phyloP scores from a whole-genome alignment of 257 asterid genomes.

The Anisodus acutangulus region DNA sequence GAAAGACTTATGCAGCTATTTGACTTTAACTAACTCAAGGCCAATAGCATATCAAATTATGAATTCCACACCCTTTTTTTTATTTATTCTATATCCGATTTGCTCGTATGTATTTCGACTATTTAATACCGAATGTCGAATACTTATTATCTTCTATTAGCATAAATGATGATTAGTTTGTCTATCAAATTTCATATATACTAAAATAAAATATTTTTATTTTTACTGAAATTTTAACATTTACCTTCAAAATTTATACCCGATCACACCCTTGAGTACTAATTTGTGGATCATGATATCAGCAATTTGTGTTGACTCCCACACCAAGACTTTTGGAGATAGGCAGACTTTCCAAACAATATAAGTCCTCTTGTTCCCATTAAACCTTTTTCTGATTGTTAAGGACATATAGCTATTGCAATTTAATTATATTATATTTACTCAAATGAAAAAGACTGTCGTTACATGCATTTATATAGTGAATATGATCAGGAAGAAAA shows the following conservation, averaged over 20 bases:
- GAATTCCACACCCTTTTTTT: neutral
- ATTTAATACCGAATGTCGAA: neutral
- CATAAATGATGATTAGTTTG: neutral
- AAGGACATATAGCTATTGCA: neutral
- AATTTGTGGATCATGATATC: neutral
- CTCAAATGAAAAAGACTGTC: neutral
- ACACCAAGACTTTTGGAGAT: neutral
- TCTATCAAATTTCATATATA: neutral
- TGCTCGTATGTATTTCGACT: neutral
- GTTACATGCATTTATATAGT: neutral
- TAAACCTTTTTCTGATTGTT: neutral
- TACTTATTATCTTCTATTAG: neutral
- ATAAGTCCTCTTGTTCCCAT: slow-evolving; percentile 25
- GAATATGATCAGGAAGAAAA: slow-evolving; percentile 5
- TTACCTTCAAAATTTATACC: neutral
- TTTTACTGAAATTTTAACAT: neutral
- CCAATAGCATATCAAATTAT: neutral
- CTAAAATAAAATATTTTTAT: neutral
- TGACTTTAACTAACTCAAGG: neutral
- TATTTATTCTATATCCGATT: too few relatives aligned
- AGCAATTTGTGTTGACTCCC: neutral
- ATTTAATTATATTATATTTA: neutral
- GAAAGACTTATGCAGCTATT: neutral
- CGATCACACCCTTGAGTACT: neutral
- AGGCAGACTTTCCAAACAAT: neutral